These are phyloP conservation scores for Xylaria sp. DNA, from an alignment of 2,329 filamentous ascomycete species.

Conservation along the genomic window DNA sequence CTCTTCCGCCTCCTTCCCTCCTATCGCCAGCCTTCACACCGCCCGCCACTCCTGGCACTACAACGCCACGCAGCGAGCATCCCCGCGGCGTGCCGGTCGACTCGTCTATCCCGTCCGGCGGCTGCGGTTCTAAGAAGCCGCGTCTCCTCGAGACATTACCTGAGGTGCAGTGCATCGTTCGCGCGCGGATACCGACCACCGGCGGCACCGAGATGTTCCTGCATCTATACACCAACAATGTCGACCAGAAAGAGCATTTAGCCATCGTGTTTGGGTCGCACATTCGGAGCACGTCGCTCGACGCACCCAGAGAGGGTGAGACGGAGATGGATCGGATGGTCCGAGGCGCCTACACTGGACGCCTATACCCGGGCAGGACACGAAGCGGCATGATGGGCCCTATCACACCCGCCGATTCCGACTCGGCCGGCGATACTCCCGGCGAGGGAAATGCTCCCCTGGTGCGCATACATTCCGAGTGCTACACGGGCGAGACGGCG, in stretches of 20 bases:
- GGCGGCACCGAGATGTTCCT: conserved; percentile 95
- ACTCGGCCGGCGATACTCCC: conserved; percentile 23
- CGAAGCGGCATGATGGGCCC: conserved; percentile 71
- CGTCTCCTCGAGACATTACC: conserved; percentile 80
- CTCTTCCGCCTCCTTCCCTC: conserved; percentile 69
- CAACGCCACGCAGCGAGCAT: conserved; percentile 58
- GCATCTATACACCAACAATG: conserved; percentile 91
- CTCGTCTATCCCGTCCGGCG: conserved; percentile 65
- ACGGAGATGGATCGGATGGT: conserved; percentile 94
- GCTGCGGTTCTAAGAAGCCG: conserved; percentile 72
- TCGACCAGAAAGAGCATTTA: conserved; percentile 94
- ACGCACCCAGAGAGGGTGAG: conserved; percentile 77
- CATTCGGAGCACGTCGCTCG: conserved; percentile 79
- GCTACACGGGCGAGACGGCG: conserved; percentile 97
- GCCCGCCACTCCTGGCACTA: conserved; percentile 69
- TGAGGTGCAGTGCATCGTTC: conserved; percentile 90
- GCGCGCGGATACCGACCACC: conserved; percentile 93
- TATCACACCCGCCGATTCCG: conserved; percentile 37
- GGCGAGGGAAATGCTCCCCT: conserved; percentile 65
- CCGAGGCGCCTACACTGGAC: conserved; percentile 88
- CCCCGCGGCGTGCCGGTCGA: conserved; percentile 69
- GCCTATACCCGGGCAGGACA: conserved; percentile 84
- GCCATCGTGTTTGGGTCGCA: conserved; percentile 94
- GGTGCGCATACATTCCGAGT: conserved; percentile 96
- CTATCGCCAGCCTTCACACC: conserved; percentile 89